These are phyloP conservation scores for Malassezia equina DNA, from an alignment of 1,284 basidiomycete genomes.

Conservation along the genomic window DNA sequence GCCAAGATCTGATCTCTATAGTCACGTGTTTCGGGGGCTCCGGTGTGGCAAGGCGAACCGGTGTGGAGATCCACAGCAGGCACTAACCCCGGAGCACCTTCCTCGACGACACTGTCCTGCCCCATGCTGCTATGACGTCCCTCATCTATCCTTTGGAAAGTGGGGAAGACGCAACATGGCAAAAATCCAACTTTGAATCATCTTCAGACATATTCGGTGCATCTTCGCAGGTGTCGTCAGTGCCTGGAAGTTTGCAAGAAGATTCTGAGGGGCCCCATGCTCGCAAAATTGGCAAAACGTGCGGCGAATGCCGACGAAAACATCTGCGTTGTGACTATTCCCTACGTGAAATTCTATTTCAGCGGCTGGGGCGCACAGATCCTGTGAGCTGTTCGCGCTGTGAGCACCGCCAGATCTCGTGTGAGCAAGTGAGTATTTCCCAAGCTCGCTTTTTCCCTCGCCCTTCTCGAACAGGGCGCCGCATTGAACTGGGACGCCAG, in stretches of 20 bases:
- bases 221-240: background rate
- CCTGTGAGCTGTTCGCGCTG: constrained; percentile 33
- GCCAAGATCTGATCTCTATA: background rate
- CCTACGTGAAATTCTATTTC: constrained; percentile 19
- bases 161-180: background rate
- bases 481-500: constrained; percentile 42
- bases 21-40: too few species aligned
- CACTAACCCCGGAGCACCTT: too few species aligned
- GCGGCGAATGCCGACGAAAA: constrained; percentile 38
- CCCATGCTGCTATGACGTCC: background rate
- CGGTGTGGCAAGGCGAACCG: too few species aligned
- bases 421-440: constrained; percentile 32
- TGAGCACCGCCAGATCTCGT: constrained; percentile 27
- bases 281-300: constrained; percentile 19
- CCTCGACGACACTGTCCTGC: too few species aligned
- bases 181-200: background rate
- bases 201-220: background rate
- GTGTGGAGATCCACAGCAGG: background rate
- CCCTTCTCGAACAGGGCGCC: constrained; percentile 39
- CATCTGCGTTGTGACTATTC: constrained; percentile 35
- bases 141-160: background rate
- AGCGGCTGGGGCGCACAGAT: constrained; percentile 8
- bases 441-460: constrained; percentile 35
- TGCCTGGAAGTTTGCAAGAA: background rate
- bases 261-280: background rate